phyloP scores from a whole-genome alignment of 495 filamentous ascomycete genomes.

The Xanthoparmelia taractica region DNA sequence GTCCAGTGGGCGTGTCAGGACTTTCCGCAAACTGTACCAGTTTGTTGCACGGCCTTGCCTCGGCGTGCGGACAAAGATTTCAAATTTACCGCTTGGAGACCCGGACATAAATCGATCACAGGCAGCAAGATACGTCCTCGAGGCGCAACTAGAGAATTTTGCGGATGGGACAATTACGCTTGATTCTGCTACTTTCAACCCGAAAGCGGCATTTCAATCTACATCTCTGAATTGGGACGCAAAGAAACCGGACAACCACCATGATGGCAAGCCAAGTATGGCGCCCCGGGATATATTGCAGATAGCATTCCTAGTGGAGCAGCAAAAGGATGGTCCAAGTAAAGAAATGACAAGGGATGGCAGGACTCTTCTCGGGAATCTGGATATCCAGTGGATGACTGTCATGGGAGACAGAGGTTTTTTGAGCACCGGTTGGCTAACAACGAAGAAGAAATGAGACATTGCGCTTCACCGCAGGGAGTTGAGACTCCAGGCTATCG shows the following conservation, averaged over 20 bases:
- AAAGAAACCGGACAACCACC: conserved; percentile 27
- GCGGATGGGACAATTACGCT: conserved; percentile 42
- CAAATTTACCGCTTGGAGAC: conserved; percentile 44
- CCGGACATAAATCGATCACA: conserved; percentile 40
- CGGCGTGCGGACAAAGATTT: conserved; percentile 82
- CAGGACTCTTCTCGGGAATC: conserved; percentile 63
- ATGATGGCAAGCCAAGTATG: conserved; percentile 51
- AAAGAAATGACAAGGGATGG: conserved; percentile 52
- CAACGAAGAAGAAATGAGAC: conserved; percentile 46
- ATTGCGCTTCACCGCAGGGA: background rate
- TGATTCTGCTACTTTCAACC: conserved; percentile 45
- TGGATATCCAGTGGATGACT: conserved; percentile 80
- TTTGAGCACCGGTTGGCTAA: conserved; percentile 78
- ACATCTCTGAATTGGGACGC: conserved; percentile 54
- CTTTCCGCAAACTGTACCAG: conserved; percentile 93
- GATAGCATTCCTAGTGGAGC: conserved; percentile 79
- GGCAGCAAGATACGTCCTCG: conserved; percentile 54
- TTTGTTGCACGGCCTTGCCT: conserved; percentile 86
- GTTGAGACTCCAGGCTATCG: background rate
- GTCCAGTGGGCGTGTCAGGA: conserved; percentile 60
- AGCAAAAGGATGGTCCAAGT: conserved; percentile 45
- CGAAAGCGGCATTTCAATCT: conserved; percentile 50
- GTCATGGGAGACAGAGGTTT: conserved; percentile 85
- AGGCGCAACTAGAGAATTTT: conserved; percentile 93
- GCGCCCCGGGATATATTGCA: conserved; percentile 84